phyloP scores from a whole-genome alignment of 1,284 basidiomycete species.

The Trametes hirsuta region DNA sequence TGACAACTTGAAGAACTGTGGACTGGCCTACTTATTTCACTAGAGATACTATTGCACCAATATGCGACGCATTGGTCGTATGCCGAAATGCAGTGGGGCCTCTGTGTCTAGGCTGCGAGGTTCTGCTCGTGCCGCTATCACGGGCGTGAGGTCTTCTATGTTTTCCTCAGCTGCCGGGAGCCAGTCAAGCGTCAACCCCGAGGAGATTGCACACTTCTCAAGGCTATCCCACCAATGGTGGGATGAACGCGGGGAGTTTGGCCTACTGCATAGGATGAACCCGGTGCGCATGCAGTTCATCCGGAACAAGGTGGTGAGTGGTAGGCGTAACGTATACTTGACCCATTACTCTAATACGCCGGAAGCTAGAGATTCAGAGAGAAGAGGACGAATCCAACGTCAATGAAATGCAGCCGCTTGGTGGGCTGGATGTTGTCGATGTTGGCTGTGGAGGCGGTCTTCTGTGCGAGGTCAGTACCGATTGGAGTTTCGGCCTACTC shows the following conservation, averaged over 20 bases:
- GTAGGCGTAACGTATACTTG: no score
- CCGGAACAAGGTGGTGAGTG: conserved; percentile 67
- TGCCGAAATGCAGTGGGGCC: background rate
- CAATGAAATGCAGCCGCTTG: conserved; percentile 44
- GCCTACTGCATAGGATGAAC: conserved; percentile 94
- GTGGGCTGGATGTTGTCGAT: conserved; percentile 75
- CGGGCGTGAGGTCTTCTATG: background rate
- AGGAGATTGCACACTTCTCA: conserved; percentile 93
- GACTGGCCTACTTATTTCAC: no score
- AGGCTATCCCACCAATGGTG: conserved; percentile 94
- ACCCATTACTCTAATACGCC: background rate
- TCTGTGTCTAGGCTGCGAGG: background rate
- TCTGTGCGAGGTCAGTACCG: conserved; percentile 76
- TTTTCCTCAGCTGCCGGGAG: background rate
- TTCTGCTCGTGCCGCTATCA: background rate
- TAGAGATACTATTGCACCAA: no score
- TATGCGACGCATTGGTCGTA: no score
- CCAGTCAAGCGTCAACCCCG: conserved; percentile 62
- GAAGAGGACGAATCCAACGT: conserved; percentile 44
- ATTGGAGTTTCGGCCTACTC: background rate
- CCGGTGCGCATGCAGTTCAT: conserved; percentile 87
- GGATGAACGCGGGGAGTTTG: conserved; percentile 94
- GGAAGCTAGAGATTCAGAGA: conserved; percentile 45
- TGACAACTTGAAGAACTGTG: no score
- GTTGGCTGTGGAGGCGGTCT: conserved; percentile 97